These are phyloP conservation scores for Cordyceps militaris DNA, from an alignment of 2,329 filamentous ascomycete genomes.

Conservation along the genomic window DNA sequence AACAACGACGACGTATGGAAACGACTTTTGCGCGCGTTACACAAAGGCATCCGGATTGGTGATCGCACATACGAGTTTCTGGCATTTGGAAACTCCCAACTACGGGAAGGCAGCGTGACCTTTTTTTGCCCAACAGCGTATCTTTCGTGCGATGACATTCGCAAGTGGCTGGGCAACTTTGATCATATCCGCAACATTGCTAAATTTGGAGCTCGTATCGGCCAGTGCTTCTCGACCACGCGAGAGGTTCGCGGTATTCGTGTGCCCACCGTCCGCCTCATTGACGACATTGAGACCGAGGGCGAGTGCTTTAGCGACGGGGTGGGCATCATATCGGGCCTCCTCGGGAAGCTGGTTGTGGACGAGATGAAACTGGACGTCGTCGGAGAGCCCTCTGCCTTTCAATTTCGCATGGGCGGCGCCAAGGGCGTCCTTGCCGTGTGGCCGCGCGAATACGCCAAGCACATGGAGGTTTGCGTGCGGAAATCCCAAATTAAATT, in stretches of 20 bases:
- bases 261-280: conserved; percentile 51
- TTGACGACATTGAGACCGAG: conserved; percentile 64
- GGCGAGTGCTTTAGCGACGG: conserved; percentile 80
- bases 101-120: conserved; percentile 84
- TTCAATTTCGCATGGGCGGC: conserved; percentile 87
- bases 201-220: conserved; percentile 81
- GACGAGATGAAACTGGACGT: conserved; percentile 58
- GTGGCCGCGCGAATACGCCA: conserved; percentile 53
- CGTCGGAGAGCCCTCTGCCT: conserved; percentile 64
- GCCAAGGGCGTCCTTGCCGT: conserved; percentile 83
- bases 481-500: conserved; percentile 89
- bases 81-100: conserved; percentile 91
- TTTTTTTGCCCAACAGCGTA: conserved; percentile 73
- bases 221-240: conserved; percentile 95
- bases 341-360: conserved; percentile 67
- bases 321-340: conserved; percentile 81
- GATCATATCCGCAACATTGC: conserved; percentile 74
- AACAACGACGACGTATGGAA: conserved; percentile 65
- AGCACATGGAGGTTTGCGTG: conserved; percentile 64
- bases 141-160: conserved; percentile 67
- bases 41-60: conserved; percentile 74
- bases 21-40: conserved; percentile 63
- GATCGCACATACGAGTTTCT: conserved; percentile 81
- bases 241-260: conserved; percentile 60
- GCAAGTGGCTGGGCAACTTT: conserved; percentile 82